Evolutionary conservation across 495 filamentous ascomycete species (phyloP).

Genomic region (Aspergillus affinis): DNA sequence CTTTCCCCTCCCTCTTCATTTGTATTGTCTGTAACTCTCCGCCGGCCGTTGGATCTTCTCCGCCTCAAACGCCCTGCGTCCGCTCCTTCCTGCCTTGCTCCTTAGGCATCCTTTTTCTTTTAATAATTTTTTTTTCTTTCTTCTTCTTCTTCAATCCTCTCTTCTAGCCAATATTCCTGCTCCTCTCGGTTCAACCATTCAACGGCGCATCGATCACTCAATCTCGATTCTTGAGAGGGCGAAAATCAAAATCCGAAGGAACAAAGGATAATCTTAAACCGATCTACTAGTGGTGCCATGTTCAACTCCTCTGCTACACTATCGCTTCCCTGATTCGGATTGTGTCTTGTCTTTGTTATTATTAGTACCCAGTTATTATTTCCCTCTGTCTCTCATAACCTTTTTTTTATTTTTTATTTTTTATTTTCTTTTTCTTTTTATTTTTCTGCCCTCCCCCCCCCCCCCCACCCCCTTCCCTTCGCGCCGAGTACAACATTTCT

Average conservation of each 20-base stretch:
- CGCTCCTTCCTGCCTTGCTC: slow-evolving; percentile 3
- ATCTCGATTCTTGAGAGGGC: neutral
- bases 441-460: slow-evolving; percentile 1
- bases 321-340: slow-evolving; percentile 16
- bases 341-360: slow-evolving; percentile 14
- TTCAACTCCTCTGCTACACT: slow-evolving; percentile 24
- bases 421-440: slow-evolving; percentile 5
- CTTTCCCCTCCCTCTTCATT: neutral
- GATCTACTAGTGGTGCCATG: slow-evolving; percentile 29
- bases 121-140: slow-evolving; percentile 3
- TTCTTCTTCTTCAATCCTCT: neutral
- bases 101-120: slow-evolving; percentile 6
- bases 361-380: slow-evolving; percentile 3
- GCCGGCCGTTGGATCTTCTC: slow-evolving; percentile 10
- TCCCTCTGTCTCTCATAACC: slow-evolving; percentile 3
- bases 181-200: neutral
- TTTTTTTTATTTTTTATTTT: slow-evolving; percentile 1
- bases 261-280: neutral
- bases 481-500: slow-evolving; percentile 26
- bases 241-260: neutral
- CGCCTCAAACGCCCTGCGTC: slow-evolving; percentile 8
- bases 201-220: neutral
- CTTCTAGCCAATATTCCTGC: neutral
- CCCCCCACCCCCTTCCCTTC: slow-evolving; percentile 5
- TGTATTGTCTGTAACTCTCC: slow-evolving; percentile 2